Base-by-base conservation (phyloP, 352 stramenopile genomes). In the Phytophthora syringae region DNA sequence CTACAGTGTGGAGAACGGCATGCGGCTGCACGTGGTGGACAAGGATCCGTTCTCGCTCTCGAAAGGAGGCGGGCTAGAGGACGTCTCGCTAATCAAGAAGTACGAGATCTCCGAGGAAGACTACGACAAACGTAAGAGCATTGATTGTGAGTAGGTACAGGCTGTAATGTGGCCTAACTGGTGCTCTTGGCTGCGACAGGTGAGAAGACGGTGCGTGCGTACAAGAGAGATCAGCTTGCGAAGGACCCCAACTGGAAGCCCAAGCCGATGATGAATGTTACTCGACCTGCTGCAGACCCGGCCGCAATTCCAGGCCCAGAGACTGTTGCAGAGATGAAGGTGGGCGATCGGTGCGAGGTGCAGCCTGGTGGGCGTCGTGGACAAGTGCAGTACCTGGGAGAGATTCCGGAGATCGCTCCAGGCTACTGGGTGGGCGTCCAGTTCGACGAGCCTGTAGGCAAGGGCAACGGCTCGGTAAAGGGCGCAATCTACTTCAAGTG, bases 41-140 rank as follows among this genome's bases (percentile, higher is more conserved):
- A 91, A 92, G 21, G 96, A 99, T 87, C 98, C 97, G 28, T 97
- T 98, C 78, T 99, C 97, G 28, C 80, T 98, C 18, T 97, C 93
- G 22, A 89, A 80, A 30, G 88, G 90, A 44, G 98, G 98, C 16
- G 97, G 94, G 5, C 94, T 99, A 12, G 98, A 99, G 70, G 95
- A 99, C 73, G 90, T 97, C 10, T 96, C 90, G 9, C 84, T 99
- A 44, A 88, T 99, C 21, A 67, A 99, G 60, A 99, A 99, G 81
- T 99, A 99, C 77, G 74, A 91, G 64, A 99, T 99, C 80, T 96
- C 82, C 0, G 98, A 99, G 47, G 97, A 99, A 40, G 97, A 99
- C 64, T 99, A 99, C 79, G 83, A 99, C 76, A 98, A 98, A 57
- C 90, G 97, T 95, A 84, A 50, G 78, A 20, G 28, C 15, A 34